Conservation (phyloP, 2,329 filamentous ascomycete species). For the Sphaceloma murrayae region DNA sequence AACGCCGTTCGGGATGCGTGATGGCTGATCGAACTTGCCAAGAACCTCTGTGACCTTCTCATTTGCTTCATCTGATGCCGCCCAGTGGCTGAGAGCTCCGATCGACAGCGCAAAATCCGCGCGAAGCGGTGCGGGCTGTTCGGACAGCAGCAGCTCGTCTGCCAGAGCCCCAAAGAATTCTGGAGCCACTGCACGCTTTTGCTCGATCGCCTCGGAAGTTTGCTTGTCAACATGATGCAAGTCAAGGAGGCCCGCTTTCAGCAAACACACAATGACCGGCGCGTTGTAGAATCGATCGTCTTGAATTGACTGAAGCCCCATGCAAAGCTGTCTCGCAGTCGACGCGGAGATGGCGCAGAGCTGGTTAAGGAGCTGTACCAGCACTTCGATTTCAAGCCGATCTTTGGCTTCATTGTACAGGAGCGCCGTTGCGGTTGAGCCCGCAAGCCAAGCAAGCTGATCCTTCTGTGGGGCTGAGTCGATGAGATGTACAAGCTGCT, state of each 20-base stretch:
- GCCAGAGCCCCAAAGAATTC: conserved; percentile 73
- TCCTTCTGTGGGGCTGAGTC: conserved; percentile 48
- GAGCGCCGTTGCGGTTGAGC: conserved; percentile 36
- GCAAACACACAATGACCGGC: conserved; percentile 50
- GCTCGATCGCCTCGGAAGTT: conserved; percentile 61
- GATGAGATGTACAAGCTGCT: conserved; percentile 46
- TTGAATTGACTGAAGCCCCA: conserved; percentile 39
- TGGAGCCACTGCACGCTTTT: conserved; percentile 61
- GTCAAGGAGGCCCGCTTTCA: conserved; percentile 52
- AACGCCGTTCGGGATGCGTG: conserved; percentile 47
- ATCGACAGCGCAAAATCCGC: conserved; percentile 79
- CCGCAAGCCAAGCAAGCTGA: conserved; percentile 45
- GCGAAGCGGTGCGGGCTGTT: conserved; percentile 66
- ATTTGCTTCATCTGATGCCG: conserved; percentile 60
- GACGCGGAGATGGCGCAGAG: conserved; percentile 52
- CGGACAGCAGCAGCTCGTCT: conserved; percentile 67
- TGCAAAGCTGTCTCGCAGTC: conserved; percentile 45
- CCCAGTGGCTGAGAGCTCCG: conserved; percentile 72
- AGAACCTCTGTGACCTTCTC: conserved; percentile 62
- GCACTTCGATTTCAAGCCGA: conserved; percentile 52
- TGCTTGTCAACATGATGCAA: conserved; percentile 51
- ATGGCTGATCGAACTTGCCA: conserved; percentile 49
- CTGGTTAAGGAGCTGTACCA: conserved; percentile 51
- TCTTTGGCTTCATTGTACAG: conserved; percentile 48
- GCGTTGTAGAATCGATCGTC: conserved; percentile 55